Base-by-base conservation (phyloP, 352 stramenopile genomes). In the Globisporangium cystogenes region DNA sequence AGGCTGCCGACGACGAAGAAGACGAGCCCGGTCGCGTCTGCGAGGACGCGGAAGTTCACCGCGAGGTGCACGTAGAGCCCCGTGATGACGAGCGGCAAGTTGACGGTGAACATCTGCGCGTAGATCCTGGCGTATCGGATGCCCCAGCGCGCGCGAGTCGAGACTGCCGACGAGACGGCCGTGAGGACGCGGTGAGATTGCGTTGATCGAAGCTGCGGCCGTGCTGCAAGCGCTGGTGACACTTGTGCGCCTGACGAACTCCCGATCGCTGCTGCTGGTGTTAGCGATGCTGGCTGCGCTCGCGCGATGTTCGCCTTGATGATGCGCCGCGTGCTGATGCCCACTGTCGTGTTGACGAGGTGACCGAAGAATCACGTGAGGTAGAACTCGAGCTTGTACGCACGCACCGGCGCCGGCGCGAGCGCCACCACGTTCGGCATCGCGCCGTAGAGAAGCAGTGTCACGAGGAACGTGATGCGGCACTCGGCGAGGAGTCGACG, bases 11-110 rank as follows among this genome's bases (percentile, higher is more conserved):
- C 12, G 12, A 39, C 74, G 59, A 45, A 76, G 10, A 24, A 8
- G 15, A 44, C 31, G 21, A 57, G 14, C 8, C 51, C 51, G 0
- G 27, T n/a, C 1, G 40, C 20, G 40, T 50, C 26, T 0, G 27
- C 27, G 20, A 41, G 40, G 27, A 57, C 27, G 20, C 27, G 37
- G 2, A 50, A 86, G 51, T 75, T 49, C 18, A 85, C 56, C 21
- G 71, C 71, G 36, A 86, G 73, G 55, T 69, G 77, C 7, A 68
- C 55, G n/a, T 86, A 78, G 15, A 88, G 67, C 53, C 82, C 73
- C 6, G 70, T 55, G 16, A 64, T 63, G 8, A 49, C 33, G 18
- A 56, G 14, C 16, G 40, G 31, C 50, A 56, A 50, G 16, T 65
- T 59, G 27, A 63, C 53, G 15, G 37, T 52, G 42, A 58, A 63